Base-by-base conservation (phyloP, 2,329 filamentous ascomycete genomes). In the Stagonosporopsis rhizophila region DNA sequence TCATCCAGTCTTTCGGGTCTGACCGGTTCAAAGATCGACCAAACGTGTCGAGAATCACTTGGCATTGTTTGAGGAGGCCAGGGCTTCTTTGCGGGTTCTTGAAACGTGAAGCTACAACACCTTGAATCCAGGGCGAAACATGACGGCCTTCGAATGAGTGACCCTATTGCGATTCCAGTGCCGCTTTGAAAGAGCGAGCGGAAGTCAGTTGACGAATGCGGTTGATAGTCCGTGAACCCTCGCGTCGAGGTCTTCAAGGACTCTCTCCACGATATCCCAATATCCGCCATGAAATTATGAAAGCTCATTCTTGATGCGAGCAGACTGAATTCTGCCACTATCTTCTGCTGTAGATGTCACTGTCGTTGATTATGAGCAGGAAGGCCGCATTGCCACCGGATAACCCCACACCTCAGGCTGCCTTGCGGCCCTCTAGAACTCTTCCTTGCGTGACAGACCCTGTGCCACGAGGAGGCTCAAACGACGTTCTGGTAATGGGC, bases 71-170 rank as follows among this genome's bases (percentile, higher is more conserved):
- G 32, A 44, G 27, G 27, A 44, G 22, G 34, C 20, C 35, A 44
- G 32, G 23, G 17, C 40, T 49, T 47, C 49, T 52, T 52, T 34
- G 32, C 30, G 22, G 23, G 5, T 38, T 52, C 22, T 59, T 60
- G 66, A 70, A 70, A 71, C 67, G 38, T 57, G 34, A 40, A 42
- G 44, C 51, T 30, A 58, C 51, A n/a, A 44, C 50, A 25, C 27
- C 19, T 56, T 44, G 42, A 49, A 44, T 39, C 50, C 17, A 49
- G 58, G 53, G 49, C 64, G 62, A 72, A 71, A 72, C 69, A 58
- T 56, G 48, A 52, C 37, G 39, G 41, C 57, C 60, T 53, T 63
- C 64, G 60, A 45, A 58, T 54, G 37, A 30, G 25, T 7, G 32
- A 15, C 42, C 40, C 20, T 25, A 39, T n/a, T 44, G 20, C 28